A percentile compares a stretch with the other conserved stretches of the same genome.
These are phyloP conservation scores for Tagetes patula DNA, from an alignment of 129 eudicot species.

Conservation along the genomic window DNA sequence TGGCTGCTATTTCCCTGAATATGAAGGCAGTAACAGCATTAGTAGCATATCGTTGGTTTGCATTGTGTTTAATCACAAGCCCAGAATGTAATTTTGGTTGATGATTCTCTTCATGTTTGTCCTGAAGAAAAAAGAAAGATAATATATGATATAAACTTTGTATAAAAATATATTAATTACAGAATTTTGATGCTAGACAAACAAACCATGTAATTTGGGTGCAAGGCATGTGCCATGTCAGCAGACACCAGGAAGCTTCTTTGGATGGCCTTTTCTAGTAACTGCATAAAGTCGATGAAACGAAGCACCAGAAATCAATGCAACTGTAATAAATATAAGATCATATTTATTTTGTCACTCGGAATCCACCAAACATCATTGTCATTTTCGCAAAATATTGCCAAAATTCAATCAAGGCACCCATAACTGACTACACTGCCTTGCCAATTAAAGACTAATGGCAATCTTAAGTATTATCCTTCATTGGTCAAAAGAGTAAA, in stretches of 20 bases:
- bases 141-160: background rate
- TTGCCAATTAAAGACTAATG: no score
- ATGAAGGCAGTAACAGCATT: conserved; percentile 90
- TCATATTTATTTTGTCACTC: no score
- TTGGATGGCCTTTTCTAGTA: conserved; percentile 69
- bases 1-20: conserved; percentile 85
- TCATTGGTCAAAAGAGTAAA: background rate
- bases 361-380: background rate
- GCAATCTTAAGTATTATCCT: background rate
- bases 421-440: no score
- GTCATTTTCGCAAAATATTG: background rate
- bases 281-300: conserved; percentile 36
- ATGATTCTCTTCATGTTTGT: conserved; percentile 96
- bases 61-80: conserved; percentile 91
- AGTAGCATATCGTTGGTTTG: conserved; percentile 95
- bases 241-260: conserved; percentile 93
- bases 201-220: conserved; percentile 89
- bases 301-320: conserved; percentile 20
- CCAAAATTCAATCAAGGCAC: no score
- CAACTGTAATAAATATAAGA: background rate
- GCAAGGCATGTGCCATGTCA: conserved; percentile 99
- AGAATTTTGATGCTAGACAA: background rate
- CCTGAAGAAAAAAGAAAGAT: conserved; percentile 44
- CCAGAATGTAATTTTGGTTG: conserved; percentile 96
- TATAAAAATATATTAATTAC: background rate